Evolutionary conservation across 1,284 basidiomycete genomes (phyloP), one percentile per base, ranked within the genome.

Genomic region (Wolfiporia cocos): DNA sequence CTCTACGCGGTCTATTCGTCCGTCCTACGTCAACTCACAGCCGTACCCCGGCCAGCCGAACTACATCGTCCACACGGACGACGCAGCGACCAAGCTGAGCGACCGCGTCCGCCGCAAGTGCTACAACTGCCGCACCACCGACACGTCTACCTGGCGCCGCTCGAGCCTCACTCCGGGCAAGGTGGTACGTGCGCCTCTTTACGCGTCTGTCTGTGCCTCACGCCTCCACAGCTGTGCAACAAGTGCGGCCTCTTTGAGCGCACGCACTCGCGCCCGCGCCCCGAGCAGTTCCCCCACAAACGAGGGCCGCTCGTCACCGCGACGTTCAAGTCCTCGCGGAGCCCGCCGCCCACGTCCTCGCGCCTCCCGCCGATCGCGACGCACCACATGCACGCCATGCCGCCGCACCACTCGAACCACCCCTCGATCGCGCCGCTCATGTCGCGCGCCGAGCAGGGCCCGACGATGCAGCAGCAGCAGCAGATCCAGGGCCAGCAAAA

Each of bases 231-330:
- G 84, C 71, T 89, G n/a, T 89, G 86, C 68, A 89, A 89, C 71
- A 89, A 89, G 57, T 89, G 86, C 55, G 86, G 86, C 18, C 65
- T 89, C 7, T 89, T 89, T 54, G 86, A 89, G 60, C 77, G 86
- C 42, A 89, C 86, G 0, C 86, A 89, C 60, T 83, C 81, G 15
- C 75, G 85, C 15, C 81, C 86, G 11, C 69, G 86, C 33, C 85
- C 85, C 0, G 84, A 86, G 46, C 86, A 87, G 54, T 87, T 88
- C 61, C 84, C 83, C 11, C 83, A 86, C 66, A 84, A 84, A 54
- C 73, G 84, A 28, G 84, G 83, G 1, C 81, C 83, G 1, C 65
- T 85, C 31, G 72, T 80, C 14, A 60, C 65, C 24, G 55, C 55
- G 37, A 55, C 61, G 31, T 55, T 58, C 54, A 58, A 56, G 49